Conservation (phyloP, 306 rosid genomes). For the Cicer judaicum region DNA sequence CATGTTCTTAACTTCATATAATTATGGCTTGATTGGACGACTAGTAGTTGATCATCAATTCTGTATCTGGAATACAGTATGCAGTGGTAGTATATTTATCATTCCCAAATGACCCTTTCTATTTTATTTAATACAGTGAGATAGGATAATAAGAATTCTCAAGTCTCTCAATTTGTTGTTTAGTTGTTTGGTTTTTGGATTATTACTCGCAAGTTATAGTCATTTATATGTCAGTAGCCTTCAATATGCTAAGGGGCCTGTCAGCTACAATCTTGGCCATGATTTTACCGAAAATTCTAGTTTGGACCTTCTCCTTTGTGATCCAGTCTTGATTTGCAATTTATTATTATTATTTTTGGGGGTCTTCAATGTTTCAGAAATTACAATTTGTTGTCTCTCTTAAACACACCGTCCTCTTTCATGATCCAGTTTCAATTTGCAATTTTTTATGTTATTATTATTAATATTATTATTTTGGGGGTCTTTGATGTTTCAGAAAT, state of each 20-base stretch:
- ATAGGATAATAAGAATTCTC: slow-evolving; percentile 9
- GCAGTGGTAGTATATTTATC: background rate
- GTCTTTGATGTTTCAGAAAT: background rate
- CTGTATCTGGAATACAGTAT: slow-evolving; percentile 20
- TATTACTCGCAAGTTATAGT: background rate
- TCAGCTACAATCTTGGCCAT: background rate
- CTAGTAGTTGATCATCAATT: background rate
- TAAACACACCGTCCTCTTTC: background rate
- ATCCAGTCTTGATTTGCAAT: background rate
- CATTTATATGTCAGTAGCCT: background rate
- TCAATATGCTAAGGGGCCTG: slow-evolving; percentile 1
- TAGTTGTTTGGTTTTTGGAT: slow-evolving; percentile 18
- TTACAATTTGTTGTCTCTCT: no score
- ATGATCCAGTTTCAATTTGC: background rate
- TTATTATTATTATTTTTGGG: background rate
- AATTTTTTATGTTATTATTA: background rate
- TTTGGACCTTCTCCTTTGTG: background rate
- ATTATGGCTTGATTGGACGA: slow-evolving; percentile 11
- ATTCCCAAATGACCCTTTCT: slow-evolving; percentile 1
- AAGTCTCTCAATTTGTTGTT: background rate
- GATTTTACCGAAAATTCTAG: background rate
- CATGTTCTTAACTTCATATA: slow-evolving; percentile 13
- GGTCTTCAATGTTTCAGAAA: no score
- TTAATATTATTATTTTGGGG: background rate
- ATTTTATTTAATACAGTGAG: slow-evolving; percentile 15